Evolutionary conservation across 108 stramenopile species (phyloP), one percentile per base, ranked within the genome.

Genomic region (Fistulifera pelliculosa): DNA sequence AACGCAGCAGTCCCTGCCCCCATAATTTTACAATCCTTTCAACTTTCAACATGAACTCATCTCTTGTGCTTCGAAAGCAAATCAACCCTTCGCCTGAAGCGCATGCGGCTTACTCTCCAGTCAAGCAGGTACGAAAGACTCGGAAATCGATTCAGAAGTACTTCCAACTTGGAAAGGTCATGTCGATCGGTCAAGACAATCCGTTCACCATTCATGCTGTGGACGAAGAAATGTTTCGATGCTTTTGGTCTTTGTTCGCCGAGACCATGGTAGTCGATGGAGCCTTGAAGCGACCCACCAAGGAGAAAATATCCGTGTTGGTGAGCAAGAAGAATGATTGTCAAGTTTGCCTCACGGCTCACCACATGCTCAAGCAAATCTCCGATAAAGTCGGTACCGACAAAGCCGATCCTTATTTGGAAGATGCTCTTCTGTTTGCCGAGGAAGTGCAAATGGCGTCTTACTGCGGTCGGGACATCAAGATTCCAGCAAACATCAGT

Each of bases 261-360:
- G 25, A 51, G 25, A n/a, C 23, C 50, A 51, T 51, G 50, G 50
- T 51, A 6, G 50, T 51, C 7, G 50, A 51, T n/a, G 50, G 50
- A 3, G 50, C 21, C 6, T 26, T 51, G 25, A n/a, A n/a, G 15
- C 50, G 50, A 25, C 23, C 22, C 21, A 26, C 25, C 21, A 51
- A 51, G 21, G 50, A 51, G 25, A 26, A 51, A 5, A 51, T 51
- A n/a, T 18, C 50, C 50, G 21, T 26, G 7, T 19, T 51, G 2
- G 50, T 51, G 23, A 25, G 23, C 50, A 51, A 22, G 23, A 51
- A 51, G 50, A 51, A 51, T 11, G 23, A 51, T 26, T 51, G 50
- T 23, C 50, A 18, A 18, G 25, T 51, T 22, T 51, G 50, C 21
- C n/a, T 22, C 50, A 51, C 21, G 2, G 50, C 50, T 2, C 50